These are phyloP conservation scores for Vigna nakashimae DNA, from an alignment of 306 rosid genomes.

Conservation along the genomic window DNA sequence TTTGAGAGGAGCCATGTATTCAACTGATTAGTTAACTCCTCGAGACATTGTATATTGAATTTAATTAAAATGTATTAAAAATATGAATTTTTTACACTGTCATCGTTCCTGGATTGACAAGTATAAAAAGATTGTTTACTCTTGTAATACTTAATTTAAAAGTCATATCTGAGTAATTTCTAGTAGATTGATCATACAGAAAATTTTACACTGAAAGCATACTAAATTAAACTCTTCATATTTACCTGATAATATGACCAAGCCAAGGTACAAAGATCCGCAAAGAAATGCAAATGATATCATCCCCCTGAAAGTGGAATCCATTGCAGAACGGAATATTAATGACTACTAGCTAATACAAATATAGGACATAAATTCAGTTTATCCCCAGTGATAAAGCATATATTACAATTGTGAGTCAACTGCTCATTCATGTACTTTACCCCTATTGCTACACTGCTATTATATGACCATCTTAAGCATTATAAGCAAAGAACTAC, in stretches of 20 bases:
- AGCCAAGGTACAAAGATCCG: constrained; percentile 62
- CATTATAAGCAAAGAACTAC: not conserved
- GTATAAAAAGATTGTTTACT: not conserved
- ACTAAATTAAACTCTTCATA: not conserved
- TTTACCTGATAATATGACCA: constrained; percentile 66
- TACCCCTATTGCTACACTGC: not conserved
- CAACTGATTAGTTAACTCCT: constrained; percentile 9
- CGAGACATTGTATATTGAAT: not conserved
- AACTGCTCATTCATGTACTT: constrained; percentile 2
- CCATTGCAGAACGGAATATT: constrained; percentile 24
- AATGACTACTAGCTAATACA: not conserved
- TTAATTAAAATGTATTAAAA: not conserved
- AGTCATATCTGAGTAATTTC: not conserved
- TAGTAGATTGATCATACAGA: not conserved
- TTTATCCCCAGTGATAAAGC: constrained; percentile 4
- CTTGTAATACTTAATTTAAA: not conserved
- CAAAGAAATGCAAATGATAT: constrained; percentile 57
- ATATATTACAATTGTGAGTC: not conserved
- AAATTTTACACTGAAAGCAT: not conserved
- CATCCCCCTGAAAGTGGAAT: constrained; percentile 57
- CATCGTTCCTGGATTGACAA: not conserved
- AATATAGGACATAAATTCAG: not conserved
- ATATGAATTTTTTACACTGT: not conserved
- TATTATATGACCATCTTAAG: constrained; percentile 19
- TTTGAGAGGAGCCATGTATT: not conserved